These are phyloP conservation scores for Saprolegnia diclina DNA, from an alignment of 352 stramenopile genomes.

Conservation along the genomic window DNA sequence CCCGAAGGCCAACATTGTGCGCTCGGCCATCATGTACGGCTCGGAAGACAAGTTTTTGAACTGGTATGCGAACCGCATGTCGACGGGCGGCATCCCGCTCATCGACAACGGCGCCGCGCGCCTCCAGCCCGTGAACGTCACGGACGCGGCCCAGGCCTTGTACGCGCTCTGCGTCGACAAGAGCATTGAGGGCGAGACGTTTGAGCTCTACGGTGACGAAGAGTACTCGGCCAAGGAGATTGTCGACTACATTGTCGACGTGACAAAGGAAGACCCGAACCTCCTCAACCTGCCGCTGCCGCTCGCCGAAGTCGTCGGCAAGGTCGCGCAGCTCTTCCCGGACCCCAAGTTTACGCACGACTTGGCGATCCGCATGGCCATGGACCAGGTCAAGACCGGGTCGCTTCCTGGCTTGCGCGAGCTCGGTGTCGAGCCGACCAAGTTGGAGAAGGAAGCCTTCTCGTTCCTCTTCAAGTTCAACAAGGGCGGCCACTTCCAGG, in stretches of 20 bases:
- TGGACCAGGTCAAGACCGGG: constrained; percentile 82
- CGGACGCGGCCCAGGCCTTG: constrained; percentile 73
- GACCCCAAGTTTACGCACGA: constrained; percentile 77
- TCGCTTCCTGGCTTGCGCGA: constrained; percentile 68
- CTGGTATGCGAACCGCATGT: constrained; percentile 76
- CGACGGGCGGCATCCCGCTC: constrained; percentile 78
- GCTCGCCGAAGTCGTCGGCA: constrained; percentile 69
- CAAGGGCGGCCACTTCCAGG: constrained; percentile 91
- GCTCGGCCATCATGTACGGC: constrained; percentile 92
- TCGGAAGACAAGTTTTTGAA: constrained; percentile 94
- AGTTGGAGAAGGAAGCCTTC: constrained; percentile 93
- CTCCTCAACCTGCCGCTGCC: constrained; percentile 79
- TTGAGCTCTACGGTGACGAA: constrained; percentile 94
- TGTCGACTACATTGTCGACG: constrained; percentile 94
- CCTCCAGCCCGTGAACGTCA: constrained; percentile 90
- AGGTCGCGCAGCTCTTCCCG: constrained; percentile 75
- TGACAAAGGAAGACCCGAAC: constrained; percentile 66
- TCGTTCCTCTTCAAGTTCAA: constrained; percentile 95
- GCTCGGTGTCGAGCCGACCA: constrained; percentile 81
- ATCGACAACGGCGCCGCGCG: constrained; percentile 91
- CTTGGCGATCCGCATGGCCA: constrained; percentile 63
- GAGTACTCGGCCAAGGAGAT: constrained; percentile 97
- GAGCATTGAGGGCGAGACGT: constrained; percentile 88
- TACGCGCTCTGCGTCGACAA: constrained; percentile 73
- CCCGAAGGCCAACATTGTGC: constrained; percentile 93